Conservation (phyloP, 2,329 filamentous ascomycete genomes). For the Penicillium brevicompactum region DNA sequence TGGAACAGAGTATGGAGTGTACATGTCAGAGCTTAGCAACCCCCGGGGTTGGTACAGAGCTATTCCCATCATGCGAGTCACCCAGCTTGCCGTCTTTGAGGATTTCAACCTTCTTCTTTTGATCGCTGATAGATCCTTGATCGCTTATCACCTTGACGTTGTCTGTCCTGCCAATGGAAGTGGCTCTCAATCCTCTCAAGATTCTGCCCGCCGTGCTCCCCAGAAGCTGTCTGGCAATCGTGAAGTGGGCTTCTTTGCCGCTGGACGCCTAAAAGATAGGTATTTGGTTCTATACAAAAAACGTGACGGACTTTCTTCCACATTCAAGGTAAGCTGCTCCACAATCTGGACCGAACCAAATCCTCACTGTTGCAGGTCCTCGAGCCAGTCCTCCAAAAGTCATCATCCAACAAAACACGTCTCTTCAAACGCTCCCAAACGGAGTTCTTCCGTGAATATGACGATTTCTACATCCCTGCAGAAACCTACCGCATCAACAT, state of each 20-base stretch:
- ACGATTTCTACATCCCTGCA: slow-evolving; percentile 96
- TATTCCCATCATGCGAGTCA: slow-evolving; percentile 75
- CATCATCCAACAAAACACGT: slow-evolving; percentile 77
- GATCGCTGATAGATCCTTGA: slow-evolving; percentile 85
- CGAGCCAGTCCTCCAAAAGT: slow-evolving; percentile 92
- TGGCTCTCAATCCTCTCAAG: slow-evolving; percentile 53
- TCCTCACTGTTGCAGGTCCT: slow-evolving; percentile 62
- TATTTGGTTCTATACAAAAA: slow-evolving; percentile 97
- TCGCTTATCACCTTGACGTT: slow-evolving; percentile 91
- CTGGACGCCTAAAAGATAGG: slow-evolving; percentile 94
- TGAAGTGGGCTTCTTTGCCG: slow-evolving; percentile 95
- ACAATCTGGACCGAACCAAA: neutral
- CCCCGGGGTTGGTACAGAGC: slow-evolving; percentile 89
- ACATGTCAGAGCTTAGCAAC: slow-evolving; percentile 82
- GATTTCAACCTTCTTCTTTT: slow-evolving; percentile 93
- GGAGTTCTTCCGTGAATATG: slow-evolving; percentile 96
- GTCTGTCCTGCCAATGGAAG: slow-evolving; percentile 61
- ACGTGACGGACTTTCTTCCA: slow-evolving; percentile 86
- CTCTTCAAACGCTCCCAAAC: slow-evolving; percentile 72
- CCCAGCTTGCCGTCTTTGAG: slow-evolving; percentile 91
- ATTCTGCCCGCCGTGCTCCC: slow-evolving; percentile 80
- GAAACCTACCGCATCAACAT: slow-evolving; percentile 95
- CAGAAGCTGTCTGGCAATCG: slow-evolving; percentile 84
- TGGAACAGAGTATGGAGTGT: slow-evolving; percentile 93
- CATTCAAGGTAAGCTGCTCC: slow-evolving; percentile 65